Base-by-base conservation (phyloP, 768 basidiomycete genomes). In the Mrakia blollopis region DNA sequence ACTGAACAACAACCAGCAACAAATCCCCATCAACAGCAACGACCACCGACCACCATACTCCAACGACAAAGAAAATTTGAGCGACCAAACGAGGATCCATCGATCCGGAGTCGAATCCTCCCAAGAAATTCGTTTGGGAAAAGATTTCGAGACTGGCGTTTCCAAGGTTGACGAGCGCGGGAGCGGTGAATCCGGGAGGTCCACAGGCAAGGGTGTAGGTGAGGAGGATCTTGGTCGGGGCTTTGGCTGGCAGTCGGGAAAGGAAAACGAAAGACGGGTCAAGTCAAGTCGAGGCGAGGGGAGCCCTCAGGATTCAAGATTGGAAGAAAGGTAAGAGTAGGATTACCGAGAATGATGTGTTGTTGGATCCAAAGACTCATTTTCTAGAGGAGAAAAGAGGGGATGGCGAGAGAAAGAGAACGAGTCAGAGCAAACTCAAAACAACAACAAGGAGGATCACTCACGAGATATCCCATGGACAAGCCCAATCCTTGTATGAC, bases 121-220 rank as follows among this genome's bases (percentile, higher is more conserved):
- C 32, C 32, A 79, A 62, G 35, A 69, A 37, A 23, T 68, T 63
- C 23, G 50, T 28, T 57, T 57, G n/a, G 13, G 62, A 63, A n/a
- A 71, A 71, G 28, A 79, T 50, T 2, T 44, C n/a, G 41, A 67
- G 65, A 4, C 54, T 39, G 3, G 69, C 63, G 28, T 67, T 21
- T 32, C 70, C 75, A 41, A 79, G 78, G 61, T 76, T 76, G 61
- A 79, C 30, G 62, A 69, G 39, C 0, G 69, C 72, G 14, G 72
- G 50, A 62, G 75, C 75, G 13, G 78, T 76, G 68, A 79, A 79
- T 18, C 78, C 78, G 0, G 78, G 78, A 6, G 75, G 74, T 16
- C 78, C 78, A 54, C 71, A 72, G 7, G 78, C 75, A 23, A 79
- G 74, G 60, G 73, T 35, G 63, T 76, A 76, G 25, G 75, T 72